These are phyloP conservation scores for Fusarium sp. DNA, from an alignment of 2,329 filamentous ascomycete species.

Conservation along the genomic window DNA sequence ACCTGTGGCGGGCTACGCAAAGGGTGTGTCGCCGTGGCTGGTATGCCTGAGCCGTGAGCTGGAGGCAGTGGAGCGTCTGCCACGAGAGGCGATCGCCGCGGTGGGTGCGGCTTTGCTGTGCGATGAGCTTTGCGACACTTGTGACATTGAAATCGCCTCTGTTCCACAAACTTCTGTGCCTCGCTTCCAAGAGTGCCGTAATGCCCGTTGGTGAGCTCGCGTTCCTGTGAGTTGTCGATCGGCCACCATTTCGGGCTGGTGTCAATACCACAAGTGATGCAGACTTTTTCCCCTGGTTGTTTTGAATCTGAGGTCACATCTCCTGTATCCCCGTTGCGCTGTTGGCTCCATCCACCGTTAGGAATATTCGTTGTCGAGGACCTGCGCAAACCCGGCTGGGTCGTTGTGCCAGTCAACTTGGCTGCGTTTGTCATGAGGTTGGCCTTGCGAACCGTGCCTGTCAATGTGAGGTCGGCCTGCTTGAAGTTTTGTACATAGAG, in stretches of 20 bases:
- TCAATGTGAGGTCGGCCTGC: conserved; percentile 89
- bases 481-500: conserved; percentile 91
- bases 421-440: conserved; percentile 76
- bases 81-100: conserved; percentile 33
- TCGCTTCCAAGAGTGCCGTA: conserved; percentile 64
- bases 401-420: conserved; percentile 59
- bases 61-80: conserved; percentile 37
- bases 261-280: conserved; percentile 74
- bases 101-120: conserved; percentile 51
- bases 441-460: conserved; percentile 92
- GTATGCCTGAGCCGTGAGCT: conserved; percentile 27
- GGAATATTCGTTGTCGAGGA: conserved; percentile 63
- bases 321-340: conserved; percentile 42
- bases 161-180: conserved; percentile 68
- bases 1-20: conserved; percentile 46
- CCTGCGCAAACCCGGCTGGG: conserved; percentile 58
- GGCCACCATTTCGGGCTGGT: conserved; percentile 81
- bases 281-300: conserved; percentile 64
- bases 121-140: conserved; percentile 73
- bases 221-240: conserved; percentile 64
- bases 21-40: conserved; percentile 37
- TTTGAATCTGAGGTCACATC: conserved; percentile 43
- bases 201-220: conserved; percentile 63
- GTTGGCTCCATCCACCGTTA: conserved; percentile 27
- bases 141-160: conserved; percentile 77